Base-by-base conservation (phyloP, 1,284 basidiomycete genomes). In the Sporisorium scitamineum region DNA sequence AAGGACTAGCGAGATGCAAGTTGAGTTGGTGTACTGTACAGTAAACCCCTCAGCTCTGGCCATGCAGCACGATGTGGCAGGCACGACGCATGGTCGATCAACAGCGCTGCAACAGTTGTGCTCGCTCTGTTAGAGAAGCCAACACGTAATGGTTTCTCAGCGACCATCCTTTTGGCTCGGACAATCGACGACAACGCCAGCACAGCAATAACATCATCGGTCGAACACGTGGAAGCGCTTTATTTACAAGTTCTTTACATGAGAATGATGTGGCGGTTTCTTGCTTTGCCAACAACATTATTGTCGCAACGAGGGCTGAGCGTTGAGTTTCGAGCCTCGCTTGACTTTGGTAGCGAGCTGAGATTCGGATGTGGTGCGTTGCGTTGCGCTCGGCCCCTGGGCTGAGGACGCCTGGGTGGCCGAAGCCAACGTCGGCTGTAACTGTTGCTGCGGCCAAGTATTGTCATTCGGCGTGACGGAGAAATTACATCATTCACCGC, bases 401-500 rank as follows among this genome's bases (percentile, higher is more conserved):
- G 18, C 20, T 18, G 4, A 18, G 11, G 26, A 29, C 8, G 34
- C 26, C 37, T 54, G 52, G 24, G 37, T 54, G 26, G 52, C 34
- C 37, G 34, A 42, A 31, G 13, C n/a, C 16, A 18, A 27, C 48
- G n/a, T 50, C 29, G 47, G 47, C 47, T 31, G 29, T 8, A 27
- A 27, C 18, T 9, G 7, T 4, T 8, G 27, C 18, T 31, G 27
- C 47, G n/a, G n/a, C n/a, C n/a, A n/a, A n/a, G n/a, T n/a, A n/a
- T n/a, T 50, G 18, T 7, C 1, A 16, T 22, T 27, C 16, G 3
- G 11, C 18, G 34, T 39, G 32, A 29, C 13, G 53, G 13, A 44
- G 9, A 13, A 54, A 44, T 54, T 54, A 54, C 53, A 54, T 54
- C 53, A 54, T 54, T 22, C 20, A 22, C 51, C 22, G 26, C 4